Percentiles rank a stretch among this genome's conserved stretches.
phyloP scores from a whole-genome alignment of 805 yeast genomes.

The Metschnikowia borealis region DNA sequence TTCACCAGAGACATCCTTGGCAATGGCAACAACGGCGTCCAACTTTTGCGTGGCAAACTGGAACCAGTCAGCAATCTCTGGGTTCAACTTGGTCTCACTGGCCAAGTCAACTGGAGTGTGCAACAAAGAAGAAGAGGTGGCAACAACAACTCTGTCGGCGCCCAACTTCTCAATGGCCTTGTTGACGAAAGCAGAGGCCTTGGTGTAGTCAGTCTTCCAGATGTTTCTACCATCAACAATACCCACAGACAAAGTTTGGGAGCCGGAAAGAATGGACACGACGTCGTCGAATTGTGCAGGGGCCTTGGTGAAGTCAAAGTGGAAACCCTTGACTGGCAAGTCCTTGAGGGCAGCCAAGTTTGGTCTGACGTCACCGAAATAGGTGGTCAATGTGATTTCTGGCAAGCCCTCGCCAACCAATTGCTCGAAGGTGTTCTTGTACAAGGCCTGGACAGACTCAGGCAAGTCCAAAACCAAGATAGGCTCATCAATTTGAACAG shows the following conservation, averaged over 20 bases:
- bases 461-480: constrained; percentile 90
- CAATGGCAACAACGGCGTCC: constrained; percentile 82
- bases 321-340: constrained; percentile 92
- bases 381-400: constrained; percentile 79
- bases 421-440: constrained; percentile 80
- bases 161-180: constrained; percentile 84
- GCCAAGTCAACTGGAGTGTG: constrained; percentile 98
- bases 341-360: constrained; percentile 85
- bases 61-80: constrained; percentile 95
- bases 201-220: constrained; percentile 95
- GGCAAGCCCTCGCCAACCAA: constrained; percentile 67
- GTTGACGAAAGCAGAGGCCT: constrained; percentile 77
- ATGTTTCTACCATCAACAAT: constrained; percentile 98
- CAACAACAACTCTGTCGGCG: constrained; percentile 78
- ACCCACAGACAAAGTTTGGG: constrained; percentile 91
- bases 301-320: constrained; percentile 92
- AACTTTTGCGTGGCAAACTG: constrained; percentile 97
- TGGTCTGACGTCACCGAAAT: constrained; percentile 98
- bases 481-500: constrained; percentile 98
- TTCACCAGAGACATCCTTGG: constrained; percentile 81
- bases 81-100: constrained; percentile 86
- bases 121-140: constrained; percentile 93
- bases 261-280: constrained; percentile 55
- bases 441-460: constrained; percentile 76
- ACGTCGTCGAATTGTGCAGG: constrained; percentile 94